Base-by-base conservation (phyloP, 768 basidiomycete genomes). In the Steccherinum ochraceum region DNA sequence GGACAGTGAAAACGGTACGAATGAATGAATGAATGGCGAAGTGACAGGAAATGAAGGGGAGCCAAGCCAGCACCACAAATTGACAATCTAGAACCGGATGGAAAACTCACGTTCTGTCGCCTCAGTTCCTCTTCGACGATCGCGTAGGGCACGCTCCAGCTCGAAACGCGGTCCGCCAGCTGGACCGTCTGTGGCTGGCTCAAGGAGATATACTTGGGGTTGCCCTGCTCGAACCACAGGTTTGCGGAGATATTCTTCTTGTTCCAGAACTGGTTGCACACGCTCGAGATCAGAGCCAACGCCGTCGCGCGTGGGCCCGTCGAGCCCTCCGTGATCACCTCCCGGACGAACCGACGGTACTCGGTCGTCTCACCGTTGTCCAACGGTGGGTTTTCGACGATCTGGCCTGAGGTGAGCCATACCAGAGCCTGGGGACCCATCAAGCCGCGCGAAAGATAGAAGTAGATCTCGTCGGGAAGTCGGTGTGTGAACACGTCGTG, bases 351-450 rank as follows among this genome's bases (percentile, higher is more conserved):
- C 19, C 93, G 81, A 59, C 83, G 85, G 66, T 96, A 98, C 66
- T 99, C 94, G 1, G 80, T 91, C 39, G 90, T 92, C 67, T 97
- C 95, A 2, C 94, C 94, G 62, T 93, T 94, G 64, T 94, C 92
- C 46, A 98, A 74, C 27, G 96, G 95, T 3, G 88, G 84, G 50
- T 83, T 83, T 63, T 97, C 90, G 45, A 86, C 72, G 53, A 95
- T 80, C 65, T 85, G 83, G 13, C 93, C 93, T 21, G 78, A 83
- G 13, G 91, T 93, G 52, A 99, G 80, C 89, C 95, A 96, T n/a
- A 93, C 87, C 20, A 98, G 78, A 10, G 92, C 84, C 59, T 92
- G 89, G 0, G 95, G 91, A 7, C 84, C 83, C 48, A 97, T 65
- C 12, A 98, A 78, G 4, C 96, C 95, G 16, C 93, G 85, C 35